phyloP scores from a whole-genome alignment of 2,329 filamentous ascomycete species.

The Sordariomycetes sp. region DNA sequence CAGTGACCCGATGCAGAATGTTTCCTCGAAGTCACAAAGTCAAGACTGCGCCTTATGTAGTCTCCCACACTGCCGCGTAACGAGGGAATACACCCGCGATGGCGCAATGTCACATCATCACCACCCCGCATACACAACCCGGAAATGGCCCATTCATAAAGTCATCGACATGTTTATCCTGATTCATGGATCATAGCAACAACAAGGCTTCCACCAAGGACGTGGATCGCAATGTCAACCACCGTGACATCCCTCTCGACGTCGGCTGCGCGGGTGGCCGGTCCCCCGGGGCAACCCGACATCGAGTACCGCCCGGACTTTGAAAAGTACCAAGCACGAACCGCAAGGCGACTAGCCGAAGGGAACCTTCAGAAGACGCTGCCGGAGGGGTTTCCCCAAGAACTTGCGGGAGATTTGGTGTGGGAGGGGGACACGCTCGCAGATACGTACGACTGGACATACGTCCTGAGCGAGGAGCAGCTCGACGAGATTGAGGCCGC shows the following conservation, averaged over 20 bases:
- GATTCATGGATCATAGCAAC: no score
- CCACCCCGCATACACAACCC: no score
- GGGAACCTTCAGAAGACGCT: constrained; percentile 1
- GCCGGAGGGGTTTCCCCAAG: constrained; percentile 4
- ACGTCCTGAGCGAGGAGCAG: constrained; percentile 4
- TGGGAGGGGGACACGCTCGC: constrained; percentile 6
- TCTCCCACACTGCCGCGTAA: no score
- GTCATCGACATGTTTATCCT: no score
- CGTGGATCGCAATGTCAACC: no score
- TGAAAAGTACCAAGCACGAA: constrained; percentile 6
- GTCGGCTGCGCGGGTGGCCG: constrained; percentile 3
- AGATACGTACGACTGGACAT: constrained; percentile 3
- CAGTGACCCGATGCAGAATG: no score
- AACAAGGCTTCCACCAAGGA: no score
- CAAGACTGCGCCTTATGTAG: no score
- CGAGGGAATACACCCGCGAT: no score
- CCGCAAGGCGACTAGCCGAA: constrained; percentile 1
- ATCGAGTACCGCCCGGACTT: constrained; percentile 7
- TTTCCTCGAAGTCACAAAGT: no score
- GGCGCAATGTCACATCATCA: no score
- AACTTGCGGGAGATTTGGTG: constrained; percentile 4
- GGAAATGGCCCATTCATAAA: no score
- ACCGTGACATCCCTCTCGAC: constrained; percentile 7
- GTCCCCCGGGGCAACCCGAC: constrained; percentile 7
- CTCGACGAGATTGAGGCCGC: constrained; percentile 6